These are phyloP conservation scores for Parasitella parasitica DNA, from an alignment of 371 early-diverging fungal genomes.

Conservation along the genomic window DNA sequence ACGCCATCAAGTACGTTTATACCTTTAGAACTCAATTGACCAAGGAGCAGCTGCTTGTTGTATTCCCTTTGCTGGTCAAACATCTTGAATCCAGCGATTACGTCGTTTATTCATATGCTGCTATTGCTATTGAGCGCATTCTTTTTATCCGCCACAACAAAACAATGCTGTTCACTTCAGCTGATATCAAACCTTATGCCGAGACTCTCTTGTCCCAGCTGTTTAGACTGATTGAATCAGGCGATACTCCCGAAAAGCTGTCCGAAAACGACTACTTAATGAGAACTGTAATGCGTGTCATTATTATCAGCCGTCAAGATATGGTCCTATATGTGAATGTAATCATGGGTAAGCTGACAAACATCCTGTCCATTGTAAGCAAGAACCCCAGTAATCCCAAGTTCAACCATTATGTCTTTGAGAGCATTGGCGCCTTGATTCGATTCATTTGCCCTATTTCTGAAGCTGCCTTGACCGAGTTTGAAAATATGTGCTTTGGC, in stretches of 20 bases:
- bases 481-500: slow-evolving; percentile 72
- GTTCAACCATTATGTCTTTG: slow-evolving; percentile 96
- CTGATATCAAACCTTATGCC: slow-evolving; percentile 70
- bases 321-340: slow-evolving; percentile 70
- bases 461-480: slow-evolving; percentile 66
- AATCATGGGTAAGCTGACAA: slow-evolving; percentile 71
- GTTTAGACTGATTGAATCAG: slow-evolving; percentile 74
- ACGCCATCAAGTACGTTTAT: slow-evolving; percentile 90
- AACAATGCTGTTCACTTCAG: slow-evolving; percentile 66
- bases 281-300: slow-evolving; percentile 85
- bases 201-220: slow-evolving; percentile 69
- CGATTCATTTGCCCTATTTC: slow-evolving; percentile 68
- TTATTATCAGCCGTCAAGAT: slow-evolving; percentile 71
- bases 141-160: slow-evolving; percentile 78
- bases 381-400: slow-evolving; percentile 96
- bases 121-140: slow-evolving; percentile 89
- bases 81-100: slow-evolving; percentile 80
- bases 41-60: slow-evolving; percentile 73
- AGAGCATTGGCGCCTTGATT: slow-evolving; percentile 87
- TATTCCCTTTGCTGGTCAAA: slow-evolving; percentile 78
- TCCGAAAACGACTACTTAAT: slow-evolving; percentile 96
- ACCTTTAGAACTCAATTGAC: slow-evolving; percentile 92
- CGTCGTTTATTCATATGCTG: slow-evolving; percentile 91
- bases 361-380: slow-evolving; percentile 80
- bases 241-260: slow-evolving; percentile 76